Percentiles rank a stretch among this genome's conserved stretches.
Conservation (phyloP, 1,284 basidiomycete species). For the Calocybe gambosa region DNA sequence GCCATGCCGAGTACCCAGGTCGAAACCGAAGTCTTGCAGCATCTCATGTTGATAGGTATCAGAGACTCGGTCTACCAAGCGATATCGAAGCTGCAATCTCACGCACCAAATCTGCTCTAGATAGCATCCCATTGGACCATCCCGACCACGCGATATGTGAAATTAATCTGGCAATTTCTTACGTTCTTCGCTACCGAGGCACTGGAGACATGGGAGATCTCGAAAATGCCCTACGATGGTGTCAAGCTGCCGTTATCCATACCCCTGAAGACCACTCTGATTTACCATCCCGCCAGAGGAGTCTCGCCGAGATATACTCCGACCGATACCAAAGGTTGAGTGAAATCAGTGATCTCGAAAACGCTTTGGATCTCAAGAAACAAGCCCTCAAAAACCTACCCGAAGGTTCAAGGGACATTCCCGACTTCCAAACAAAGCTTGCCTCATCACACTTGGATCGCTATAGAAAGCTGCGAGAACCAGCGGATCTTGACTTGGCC, state of each 20-base stretch:
- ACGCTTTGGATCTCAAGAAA: slow-evolving; percentile 11
- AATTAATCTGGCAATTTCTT: slow-evolving; percentile 1
- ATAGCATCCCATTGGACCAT: slow-evolving; percentile 1
- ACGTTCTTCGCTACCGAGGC: background rate
- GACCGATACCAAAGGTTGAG: background rate
- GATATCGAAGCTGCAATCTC: slow-evolving; percentile 9
- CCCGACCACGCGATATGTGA: background rate
- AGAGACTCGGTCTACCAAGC: background rate
- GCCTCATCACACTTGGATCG: slow-evolving; percentile 12
- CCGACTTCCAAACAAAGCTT: slow-evolving; percentile 6
- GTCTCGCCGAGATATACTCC: background rate
- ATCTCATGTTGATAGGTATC: background rate
- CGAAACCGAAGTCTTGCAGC: slow-evolving; percentile 1
- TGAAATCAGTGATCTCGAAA: slow-evolving; percentile 11
- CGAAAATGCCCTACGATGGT: slow-evolving; percentile 9
- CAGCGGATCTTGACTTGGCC: slow-evolving; percentile 6
- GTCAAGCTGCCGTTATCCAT: slow-evolving; percentile 5
- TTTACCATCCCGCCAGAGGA: slow-evolving; percentile 1
- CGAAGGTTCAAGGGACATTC: background rate
- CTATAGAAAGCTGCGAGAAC: slow-evolving; percentile 12
- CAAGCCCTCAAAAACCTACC: slow-evolving; percentile 9
- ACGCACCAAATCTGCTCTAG: background rate
- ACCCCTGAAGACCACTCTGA: slow-evolving; percentile 7
- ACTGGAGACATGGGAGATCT: slow-evolving; percentile 1
- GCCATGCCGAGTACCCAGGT: slow-evolving; percentile 2